Conservation (phyloP, 208 protist genomes). For the Dictyostelium gargantuum region DNA sequence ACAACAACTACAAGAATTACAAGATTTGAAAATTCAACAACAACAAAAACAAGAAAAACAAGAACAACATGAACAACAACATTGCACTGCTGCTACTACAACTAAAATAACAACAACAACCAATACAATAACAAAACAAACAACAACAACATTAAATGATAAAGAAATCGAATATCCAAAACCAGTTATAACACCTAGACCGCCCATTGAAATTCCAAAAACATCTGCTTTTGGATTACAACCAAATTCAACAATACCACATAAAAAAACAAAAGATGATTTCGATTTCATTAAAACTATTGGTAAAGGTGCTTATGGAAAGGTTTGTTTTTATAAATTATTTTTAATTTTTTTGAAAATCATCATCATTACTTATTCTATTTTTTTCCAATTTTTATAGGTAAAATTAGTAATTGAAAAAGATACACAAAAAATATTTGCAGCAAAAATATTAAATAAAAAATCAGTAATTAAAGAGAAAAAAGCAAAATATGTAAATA, state of each 20-base stretch:
- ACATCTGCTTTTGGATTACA: background rate
- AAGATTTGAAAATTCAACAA: background rate
- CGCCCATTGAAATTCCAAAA: background rate
- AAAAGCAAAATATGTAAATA: slow-evolving; percentile 76
- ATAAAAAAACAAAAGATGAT: slow-evolving; percentile 23
- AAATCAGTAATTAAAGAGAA: slow-evolving; percentile 66
- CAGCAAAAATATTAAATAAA: slow-evolving; percentile 74
- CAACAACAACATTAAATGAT: too few relatives aligned
- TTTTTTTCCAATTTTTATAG: background rate
- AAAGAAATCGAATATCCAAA: too few relatives aligned
- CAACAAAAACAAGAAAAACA: background rate
- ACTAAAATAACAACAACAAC: background rate
- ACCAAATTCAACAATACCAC: background rate
- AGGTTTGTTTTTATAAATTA: too few relatives aligned
- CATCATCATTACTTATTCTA: background rate
- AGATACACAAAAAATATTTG: slow-evolving; percentile 52
- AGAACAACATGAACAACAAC: background rate
- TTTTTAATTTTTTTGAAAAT: too few relatives aligned
- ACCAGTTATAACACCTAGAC: too few relatives aligned
- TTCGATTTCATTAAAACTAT: slow-evolving; percentile 63
- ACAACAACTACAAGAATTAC: background rate
- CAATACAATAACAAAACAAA: background rate
- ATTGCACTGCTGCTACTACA: background rate
- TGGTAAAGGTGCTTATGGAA: slow-evolving; percentile 60
- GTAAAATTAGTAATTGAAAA: slow-evolving; percentile 72